phyloP scores from a whole-genome alignment of 306 rosid genomes.

The Quercus cerris region DNA sequence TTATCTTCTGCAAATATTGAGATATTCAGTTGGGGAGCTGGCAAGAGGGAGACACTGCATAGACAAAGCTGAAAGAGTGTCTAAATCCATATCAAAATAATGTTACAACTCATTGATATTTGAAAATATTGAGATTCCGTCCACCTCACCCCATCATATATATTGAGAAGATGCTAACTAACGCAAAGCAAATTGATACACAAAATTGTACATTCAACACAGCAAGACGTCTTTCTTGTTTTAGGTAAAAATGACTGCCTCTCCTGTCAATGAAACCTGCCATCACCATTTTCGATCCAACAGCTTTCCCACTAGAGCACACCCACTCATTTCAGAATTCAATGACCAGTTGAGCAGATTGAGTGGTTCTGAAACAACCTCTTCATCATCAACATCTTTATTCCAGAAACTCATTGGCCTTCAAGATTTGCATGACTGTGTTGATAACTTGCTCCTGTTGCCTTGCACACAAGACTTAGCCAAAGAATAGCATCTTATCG shows the following conservation, averaged over 20 bases:
- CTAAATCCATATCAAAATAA: not conserved
- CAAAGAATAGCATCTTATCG: not conserved
- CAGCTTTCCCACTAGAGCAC: slow-evolving; percentile 25
- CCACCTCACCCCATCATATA: not conserved
- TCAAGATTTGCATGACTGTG: slow-evolving; percentile 12
- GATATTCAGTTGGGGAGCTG: not conserved
- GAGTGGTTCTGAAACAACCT: slow-evolving; percentile 12
- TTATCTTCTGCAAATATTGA: not conserved
- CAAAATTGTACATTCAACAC: too few species aligned
- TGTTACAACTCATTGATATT: not conserved
- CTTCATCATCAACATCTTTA: slow-evolving; percentile 17
- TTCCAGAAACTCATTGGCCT: slow-evolving; percentile 12
- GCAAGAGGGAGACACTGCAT: not conserved
- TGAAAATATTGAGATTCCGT: not conserved
- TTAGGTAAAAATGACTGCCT: not conserved
- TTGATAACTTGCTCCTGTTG: slow-evolving; percentile 9
- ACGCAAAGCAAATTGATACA: not conserved
- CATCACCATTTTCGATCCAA: slow-evolving; percentile 17
- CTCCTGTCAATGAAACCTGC: slow-evolving; percentile 3
- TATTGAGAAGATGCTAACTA: not conserved
- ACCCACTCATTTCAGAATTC: slow-evolving; percentile 11
- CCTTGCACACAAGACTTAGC: not conserved
- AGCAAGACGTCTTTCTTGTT: not conserved
- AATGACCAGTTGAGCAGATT: slow-evolving; percentile 19
- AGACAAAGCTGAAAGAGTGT: not conserved